Evolutionary conservation across 2,329 filamentous ascomycete species (phyloP), one percentile per base, ranked within the genome.

Genomic region (Sclerotinia minor): DNA sequence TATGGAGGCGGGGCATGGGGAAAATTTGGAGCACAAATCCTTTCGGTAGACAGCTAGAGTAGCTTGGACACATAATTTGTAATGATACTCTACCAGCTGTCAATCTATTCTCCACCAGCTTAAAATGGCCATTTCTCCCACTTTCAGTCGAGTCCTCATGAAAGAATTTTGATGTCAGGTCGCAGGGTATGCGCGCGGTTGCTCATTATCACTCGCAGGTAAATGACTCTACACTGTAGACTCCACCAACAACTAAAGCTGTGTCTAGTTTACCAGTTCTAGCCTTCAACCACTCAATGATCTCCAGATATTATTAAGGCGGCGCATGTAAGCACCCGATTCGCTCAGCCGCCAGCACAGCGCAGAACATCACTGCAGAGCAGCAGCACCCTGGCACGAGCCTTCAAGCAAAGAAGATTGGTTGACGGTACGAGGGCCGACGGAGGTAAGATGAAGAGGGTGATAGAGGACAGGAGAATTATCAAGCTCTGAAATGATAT

Each of bases 291-390:
- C 24, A 47, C 38, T 32, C 19, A 21, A 45, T n/a, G 41, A 47
- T 47, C 57, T 47, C 24, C 19, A 47, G 5, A 32, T 32, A 6
- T 11, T 17, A n/a, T 47, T 24, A 60, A 60, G 47, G 26, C 44
- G 57, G 57, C 26, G 57, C 26, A 55, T 55, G 53, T 32, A 38
- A 55, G n/a, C n/a, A 38, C 21, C 53, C 53, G 29, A 21, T 35
- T 55, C 29, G 13, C 19, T 7, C 53, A 55, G 53, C 53, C 29
- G 53, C 32, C 53, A 55, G 52, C 29, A 35, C 29, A 54, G 52
- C 52, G 32, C 52, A n/a, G 29, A 55, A 55, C 29, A 55, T 6
- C 53, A 55, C 35, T 55, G 53, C 53, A 55, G 29, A 55, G 32
- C 21, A 21, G 29, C 29, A 55, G 29, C 15, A 35, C 29, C 29